A percentile compares a stretch with the other conserved stretches of the same genome.
phyloP scores from a whole-genome alignment of 163 green algal genomes.

The Trebouxiophyceae sp. region DNA sequence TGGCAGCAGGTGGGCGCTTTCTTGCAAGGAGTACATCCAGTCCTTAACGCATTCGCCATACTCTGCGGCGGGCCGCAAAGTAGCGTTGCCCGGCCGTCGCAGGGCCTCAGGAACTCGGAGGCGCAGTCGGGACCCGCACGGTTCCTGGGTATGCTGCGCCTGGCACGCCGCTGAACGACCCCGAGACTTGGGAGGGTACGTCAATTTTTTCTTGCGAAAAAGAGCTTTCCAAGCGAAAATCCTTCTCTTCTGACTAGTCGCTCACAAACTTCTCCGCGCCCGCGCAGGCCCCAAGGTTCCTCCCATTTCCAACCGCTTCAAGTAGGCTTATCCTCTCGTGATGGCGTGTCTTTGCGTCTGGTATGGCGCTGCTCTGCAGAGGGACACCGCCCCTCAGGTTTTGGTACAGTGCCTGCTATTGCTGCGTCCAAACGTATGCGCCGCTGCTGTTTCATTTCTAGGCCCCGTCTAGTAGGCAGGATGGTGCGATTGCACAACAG shows the following conservation, averaged over 20 bases:
- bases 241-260: not conserved
- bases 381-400: no score
- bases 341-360: no score
- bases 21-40: not conserved
- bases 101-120: not conserved
- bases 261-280: not conserved
- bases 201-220: not conserved
- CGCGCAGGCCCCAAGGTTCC: not conserved
- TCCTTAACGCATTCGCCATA: not conserved
- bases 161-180: not conserved
- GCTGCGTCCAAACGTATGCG: no score
- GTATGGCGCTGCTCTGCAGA: no score
- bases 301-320: no score
- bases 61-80: not conserved
- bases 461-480: no score
- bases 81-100: not conserved
- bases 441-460: no score
- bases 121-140: not conserved
- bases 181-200: not conserved
- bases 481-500: no score
- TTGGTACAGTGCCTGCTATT: no score
- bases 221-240: not conserved
- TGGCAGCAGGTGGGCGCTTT: not conserved
- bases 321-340: no score
- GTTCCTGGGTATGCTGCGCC: not conserved